Conservation (phyloP, 2,329 filamentous ascomycete species). For the Ceratocystiopsis sp. region DNA sequence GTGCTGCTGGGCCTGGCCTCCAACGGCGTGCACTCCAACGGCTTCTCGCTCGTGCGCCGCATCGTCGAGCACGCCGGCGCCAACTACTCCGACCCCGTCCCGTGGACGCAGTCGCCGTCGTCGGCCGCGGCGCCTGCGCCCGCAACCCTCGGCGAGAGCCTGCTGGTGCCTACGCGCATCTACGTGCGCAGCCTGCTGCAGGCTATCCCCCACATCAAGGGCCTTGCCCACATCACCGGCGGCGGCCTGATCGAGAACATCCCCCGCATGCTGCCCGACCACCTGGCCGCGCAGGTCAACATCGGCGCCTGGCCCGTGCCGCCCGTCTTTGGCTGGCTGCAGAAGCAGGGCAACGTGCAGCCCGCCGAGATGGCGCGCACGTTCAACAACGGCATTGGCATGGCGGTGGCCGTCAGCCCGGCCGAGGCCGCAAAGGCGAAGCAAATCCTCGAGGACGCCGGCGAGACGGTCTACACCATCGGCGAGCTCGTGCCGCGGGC, state of each 20-base stretch:
- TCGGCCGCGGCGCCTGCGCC: constrained; percentile 12
- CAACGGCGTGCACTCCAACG: constrained; percentile 85
- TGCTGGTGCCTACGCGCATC: constrained; percentile 82
- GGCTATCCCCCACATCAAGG: constrained; percentile 55
- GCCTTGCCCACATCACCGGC: constrained; percentile 92
- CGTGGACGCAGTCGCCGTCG: constrained; percentile 42
- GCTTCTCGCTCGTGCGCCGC: constrained; percentile 88
- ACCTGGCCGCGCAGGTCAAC: constrained; percentile 68
- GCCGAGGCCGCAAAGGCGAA: constrained; percentile 44
- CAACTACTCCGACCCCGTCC: constrained; percentile 52
- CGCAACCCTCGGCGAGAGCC: constrained; percentile 50
- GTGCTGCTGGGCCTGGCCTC: constrained; percentile 73
- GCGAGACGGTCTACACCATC: constrained; percentile 63
- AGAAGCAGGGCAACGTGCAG: constrained; percentile 51
- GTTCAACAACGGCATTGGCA: constrained; percentile 90
- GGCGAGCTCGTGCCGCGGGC: constrained; percentile 47
- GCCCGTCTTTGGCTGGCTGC: constrained; percentile 75
- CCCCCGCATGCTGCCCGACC: constrained; percentile 71
- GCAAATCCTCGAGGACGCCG: constrained; percentile 42
- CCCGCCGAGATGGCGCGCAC: constrained; percentile 72
- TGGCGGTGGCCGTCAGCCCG: constrained; percentile 82
- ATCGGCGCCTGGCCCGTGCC: constrained; percentile 59
- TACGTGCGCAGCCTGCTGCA: constrained; percentile 72
- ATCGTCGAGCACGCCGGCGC: constrained; percentile 63
- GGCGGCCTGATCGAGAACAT: constrained; percentile 89